Evolutionary conservation across 768 basidiomycete genomes (phyloP).

Genomic region (Boletus rubroflammeus): DNA sequence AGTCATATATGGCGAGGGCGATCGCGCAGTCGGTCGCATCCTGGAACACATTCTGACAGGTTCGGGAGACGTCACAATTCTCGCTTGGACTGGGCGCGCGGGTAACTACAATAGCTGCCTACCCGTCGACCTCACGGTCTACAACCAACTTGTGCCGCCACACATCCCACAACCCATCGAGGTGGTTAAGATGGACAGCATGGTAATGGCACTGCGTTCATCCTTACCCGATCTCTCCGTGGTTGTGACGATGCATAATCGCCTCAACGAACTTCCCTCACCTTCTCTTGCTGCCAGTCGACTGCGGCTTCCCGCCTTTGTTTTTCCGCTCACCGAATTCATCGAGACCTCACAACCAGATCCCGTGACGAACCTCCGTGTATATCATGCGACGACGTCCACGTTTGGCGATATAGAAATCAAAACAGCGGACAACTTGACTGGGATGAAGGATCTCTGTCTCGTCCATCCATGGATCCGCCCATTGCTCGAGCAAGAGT

Average conservation of each 20-base stretch:
- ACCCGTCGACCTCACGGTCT: not conserved
- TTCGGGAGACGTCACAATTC: conserved; percentile 6
- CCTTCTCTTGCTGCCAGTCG: not conserved
- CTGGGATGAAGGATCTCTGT: not conserved
- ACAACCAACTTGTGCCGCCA: not conserved
- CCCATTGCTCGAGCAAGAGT: conserved; percentile 1
- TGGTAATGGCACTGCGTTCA: not conserved
- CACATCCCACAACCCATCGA: not conserved
- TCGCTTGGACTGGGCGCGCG: conserved; percentile 15
- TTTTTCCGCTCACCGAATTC: not conserved
- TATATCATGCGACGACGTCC: not conserved
- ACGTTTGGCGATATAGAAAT: conserved; percentile 1
- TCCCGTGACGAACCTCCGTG: not conserved
- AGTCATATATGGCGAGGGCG: conserved; percentile 13
- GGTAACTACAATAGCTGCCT: conserved; percentile 6
- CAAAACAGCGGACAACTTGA: not conserved
- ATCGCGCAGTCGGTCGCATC: conserved; percentile 9
- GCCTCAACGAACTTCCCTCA: not conserved
- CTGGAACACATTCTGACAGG: conserved; percentile 13
- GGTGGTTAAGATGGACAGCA: not conserved
- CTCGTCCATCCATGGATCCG: conserved; percentile 16
- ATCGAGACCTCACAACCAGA: not conserved
- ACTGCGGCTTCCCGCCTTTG: conserved; percentile 5
- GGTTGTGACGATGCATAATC: not conserved
- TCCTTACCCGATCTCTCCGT: not conserved